Percentiles rank a stretch among this genome's conserved stretches.
Evolutionary conservation across 768 basidiomycete species (phyloP).

Genomic region (Kwoniella sp.): DNA sequence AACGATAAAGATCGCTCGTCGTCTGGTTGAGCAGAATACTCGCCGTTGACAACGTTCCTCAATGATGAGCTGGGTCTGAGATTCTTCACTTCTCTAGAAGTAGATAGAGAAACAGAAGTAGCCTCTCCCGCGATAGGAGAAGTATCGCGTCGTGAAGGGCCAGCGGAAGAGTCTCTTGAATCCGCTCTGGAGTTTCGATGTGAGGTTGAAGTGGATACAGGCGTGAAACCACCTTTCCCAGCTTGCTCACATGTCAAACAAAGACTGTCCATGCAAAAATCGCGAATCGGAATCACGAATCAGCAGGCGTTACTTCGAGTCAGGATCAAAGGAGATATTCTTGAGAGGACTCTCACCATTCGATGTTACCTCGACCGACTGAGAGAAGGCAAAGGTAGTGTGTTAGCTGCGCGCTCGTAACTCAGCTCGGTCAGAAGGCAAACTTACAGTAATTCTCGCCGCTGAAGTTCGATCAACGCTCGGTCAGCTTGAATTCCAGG

Average conservation of each 20-base stretch:
- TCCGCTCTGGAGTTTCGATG: constrained; percentile 3
- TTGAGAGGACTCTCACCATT: constrained; percentile 37
- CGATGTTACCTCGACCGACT: constrained; percentile 48
- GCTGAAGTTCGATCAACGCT: constrained; percentile 13
- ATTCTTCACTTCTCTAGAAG: constrained; percentile 5
- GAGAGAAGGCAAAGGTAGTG: neutral
- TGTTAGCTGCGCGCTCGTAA: neutral
- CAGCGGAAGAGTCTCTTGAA: constrained; percentile 22
- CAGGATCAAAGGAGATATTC: neutral
- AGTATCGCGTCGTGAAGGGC: constrained; percentile 12
- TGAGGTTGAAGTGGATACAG: constrained; percentile 16
- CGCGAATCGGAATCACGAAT: no score
- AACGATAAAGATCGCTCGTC: constrained; percentile 6
- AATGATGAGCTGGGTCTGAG: constrained; percentile 14
- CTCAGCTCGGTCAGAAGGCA: neutral
- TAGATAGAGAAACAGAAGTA: no score
- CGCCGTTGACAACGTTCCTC: constrained; percentile 14
- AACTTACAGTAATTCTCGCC: constrained; percentile 45
- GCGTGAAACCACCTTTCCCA: constrained; percentile 39
- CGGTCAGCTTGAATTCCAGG: constrained; percentile 7
- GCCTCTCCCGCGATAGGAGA: constrained; percentile 11
- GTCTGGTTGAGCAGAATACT: constrained; percentile 1
- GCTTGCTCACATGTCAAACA: constrained; percentile 48
- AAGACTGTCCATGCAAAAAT: constrained; percentile 24
- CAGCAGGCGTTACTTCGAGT: constrained; percentile 8